These are phyloP conservation scores for Fusarium sp. DNA, from an alignment of 2,329 filamentous ascomycete genomes.

Conservation along the genomic window DNA sequence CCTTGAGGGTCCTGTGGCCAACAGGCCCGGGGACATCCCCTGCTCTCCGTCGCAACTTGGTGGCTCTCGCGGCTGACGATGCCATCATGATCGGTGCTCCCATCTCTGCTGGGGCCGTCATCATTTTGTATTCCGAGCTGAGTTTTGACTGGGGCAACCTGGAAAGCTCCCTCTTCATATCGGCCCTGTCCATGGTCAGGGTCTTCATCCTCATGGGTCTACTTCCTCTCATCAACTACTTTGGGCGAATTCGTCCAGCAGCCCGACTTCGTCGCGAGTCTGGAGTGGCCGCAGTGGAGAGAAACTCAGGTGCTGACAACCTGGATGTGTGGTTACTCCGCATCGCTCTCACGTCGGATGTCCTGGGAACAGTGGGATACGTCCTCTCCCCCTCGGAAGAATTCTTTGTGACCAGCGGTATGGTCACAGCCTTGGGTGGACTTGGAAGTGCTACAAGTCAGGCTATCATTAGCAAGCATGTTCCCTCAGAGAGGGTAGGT, in stretches of 20 bases:
- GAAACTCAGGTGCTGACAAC: slow-evolving; percentile 73
- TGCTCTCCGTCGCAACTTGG: slow-evolving; percentile 77
- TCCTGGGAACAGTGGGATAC: slow-evolving; percentile 78
- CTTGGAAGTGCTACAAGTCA: slow-evolving; percentile 87
- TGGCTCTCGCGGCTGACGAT: slow-evolving; percentile 81
- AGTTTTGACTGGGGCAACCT: slow-evolving; percentile 83
- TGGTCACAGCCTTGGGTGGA: slow-evolving; percentile 79
- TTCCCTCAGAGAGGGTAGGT: slow-evolving; percentile 81
- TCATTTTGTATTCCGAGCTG: slow-evolving; percentile 82
- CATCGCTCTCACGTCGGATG: slow-evolving; percentile 75
- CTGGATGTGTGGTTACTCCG: slow-evolving; percentile 83
- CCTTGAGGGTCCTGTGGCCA: slow-evolving; percentile 80
- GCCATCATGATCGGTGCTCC: slow-evolving; percentile 81
- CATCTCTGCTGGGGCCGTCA: slow-evolving; percentile 80
- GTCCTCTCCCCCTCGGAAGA: slow-evolving; percentile 66
- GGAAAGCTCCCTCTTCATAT: slow-evolving; percentile 82
- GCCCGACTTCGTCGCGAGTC: slow-evolving; percentile 51
- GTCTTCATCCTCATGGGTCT: slow-evolving; percentile 77
- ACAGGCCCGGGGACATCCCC: slow-evolving; percentile 66
- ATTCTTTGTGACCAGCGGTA: slow-evolving; percentile 74
- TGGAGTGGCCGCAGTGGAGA: slow-evolving; percentile 52
- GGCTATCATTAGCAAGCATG: slow-evolving; percentile 86
- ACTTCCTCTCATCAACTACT: slow-evolving; percentile 77
- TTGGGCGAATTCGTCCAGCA: slow-evolving; percentile 68
- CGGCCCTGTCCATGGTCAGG: slow-evolving; percentile 76